Evolutionary conservation across 2,329 filamentous ascomycete species (phyloP), one percentile per base, ranked within the genome.

Genomic region (Metarhizium rileyi): DNA sequence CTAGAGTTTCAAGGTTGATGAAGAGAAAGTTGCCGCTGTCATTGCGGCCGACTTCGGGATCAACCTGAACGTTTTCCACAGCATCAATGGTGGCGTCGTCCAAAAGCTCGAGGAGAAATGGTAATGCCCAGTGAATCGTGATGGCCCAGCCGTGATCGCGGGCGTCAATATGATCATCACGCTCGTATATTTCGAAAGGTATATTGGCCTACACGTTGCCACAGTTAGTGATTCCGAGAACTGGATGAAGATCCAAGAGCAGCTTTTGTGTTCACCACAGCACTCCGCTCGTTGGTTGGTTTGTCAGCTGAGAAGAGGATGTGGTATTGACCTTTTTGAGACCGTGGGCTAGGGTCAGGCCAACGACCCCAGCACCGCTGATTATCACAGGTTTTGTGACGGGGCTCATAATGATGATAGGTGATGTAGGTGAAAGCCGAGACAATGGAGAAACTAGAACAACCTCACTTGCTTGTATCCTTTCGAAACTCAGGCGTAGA

Each of bases 61-160:
- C 62, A 63, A 52, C 62, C 50, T 64, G 62, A 38, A 56, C 58
- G 12, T 52, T 50, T 30, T 64, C 60, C 20, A 65, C 45, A 9
- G 50, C 53, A 3, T 47, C 49, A 5, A 62, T 36, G 1, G 59
- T 61, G 7, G 52, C 50, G 5, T 50, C 49, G 20, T 60, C 59
- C 2, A 64, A 48, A 14, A 64, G 52, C 49, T 62, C 50, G 16
- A 48, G 46, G 9, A 65, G 54, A 33, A 57, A 63, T 2, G 56
- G 60, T 12, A 80, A 65, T 20, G 69, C 74, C 78, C 78, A 83
- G 57, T 83, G 77, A 30, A 83, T 61, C 2, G 78, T 81, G 46
- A 83, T 67, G 40, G 75, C 78, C 80, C 78, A 83, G 44, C 79
- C 78, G 38, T 74, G 71, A 3, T 53, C 51, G 20, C 65, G 64